phyloP scores from a whole-genome alignment of 805 yeast species.

The Candida methanosorbosa region DNA sequence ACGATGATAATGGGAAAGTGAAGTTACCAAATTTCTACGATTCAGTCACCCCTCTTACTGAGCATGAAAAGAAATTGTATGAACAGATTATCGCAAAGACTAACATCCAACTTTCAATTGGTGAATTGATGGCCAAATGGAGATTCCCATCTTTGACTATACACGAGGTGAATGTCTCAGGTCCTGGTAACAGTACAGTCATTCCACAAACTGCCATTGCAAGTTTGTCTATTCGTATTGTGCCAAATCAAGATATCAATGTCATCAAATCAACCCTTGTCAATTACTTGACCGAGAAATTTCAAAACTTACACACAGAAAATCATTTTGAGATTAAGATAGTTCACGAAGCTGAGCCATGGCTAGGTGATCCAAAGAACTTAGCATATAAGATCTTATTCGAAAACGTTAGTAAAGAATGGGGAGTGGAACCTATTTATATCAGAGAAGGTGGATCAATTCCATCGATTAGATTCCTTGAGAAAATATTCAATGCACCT shows the following conservation, averaged over 20 bases:
- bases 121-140: slow-evolving; percentile 74
- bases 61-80: slow-evolving; percentile 52
- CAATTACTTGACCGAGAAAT: slow-evolving; percentile 36
- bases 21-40: slow-evolving; percentile 64
- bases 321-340: slow-evolving; percentile 56
- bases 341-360: slow-evolving; percentile 86
- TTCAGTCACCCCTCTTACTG: slow-evolving; percentile 49
- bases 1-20: slow-evolving; percentile 46
- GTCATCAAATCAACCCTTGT: slow-evolving; percentile 45
- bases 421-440: slow-evolving; percentile 77
- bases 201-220: slow-evolving; percentile 79
- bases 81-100: slow-evolving; percentile 44
- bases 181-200: slow-evolving; percentile 84
- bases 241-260: slow-evolving; percentile 75
- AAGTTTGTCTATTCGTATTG: slow-evolving; percentile 73
- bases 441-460: slow-evolving; percentile 97
- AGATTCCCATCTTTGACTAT: slow-evolving; percentile 81
- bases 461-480: slow-evolving; percentile 81
- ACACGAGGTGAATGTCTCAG: slow-evolving; percentile 78
- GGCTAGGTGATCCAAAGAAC: slow-evolving; percentile 85
- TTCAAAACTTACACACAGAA: slow-evolving; percentile 42
- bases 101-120: slow-evolving; percentile 20
- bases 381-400: slow-evolving; percentile 61
- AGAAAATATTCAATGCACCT: slow-evolving; percentile 72
- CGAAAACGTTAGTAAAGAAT: slow-evolving; percentile 53